phyloP scores from a whole-genome alignment of 1,284 basidiomycete species.

The Limonomyces culmigenus region DNA sequence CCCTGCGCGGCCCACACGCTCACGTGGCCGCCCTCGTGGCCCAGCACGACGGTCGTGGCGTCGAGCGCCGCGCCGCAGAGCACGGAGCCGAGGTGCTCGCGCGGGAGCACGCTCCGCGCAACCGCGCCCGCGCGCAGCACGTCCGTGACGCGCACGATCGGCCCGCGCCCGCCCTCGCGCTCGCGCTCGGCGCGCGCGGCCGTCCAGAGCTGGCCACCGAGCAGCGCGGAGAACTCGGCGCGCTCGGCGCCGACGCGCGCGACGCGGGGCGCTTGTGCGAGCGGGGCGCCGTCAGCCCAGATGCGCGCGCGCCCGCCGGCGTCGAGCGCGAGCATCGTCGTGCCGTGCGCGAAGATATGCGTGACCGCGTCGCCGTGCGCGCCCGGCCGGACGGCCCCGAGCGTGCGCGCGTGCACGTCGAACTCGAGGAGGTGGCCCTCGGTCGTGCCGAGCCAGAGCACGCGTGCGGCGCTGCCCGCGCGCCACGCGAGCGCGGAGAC shows the following conservation, averaged over 20 bases:
- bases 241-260: constrained; percentile 68
- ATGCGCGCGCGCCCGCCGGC: constrained; percentile 70
- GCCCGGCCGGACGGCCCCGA: constrained; percentile 38
- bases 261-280: constrained; percentile 34
- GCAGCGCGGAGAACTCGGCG: constrained; percentile 58
- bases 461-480: constrained; percentile 17
- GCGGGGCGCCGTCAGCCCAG: constrained; percentile 26
- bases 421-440: constrained; percentile 77
- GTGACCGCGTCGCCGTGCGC: constrained; percentile 54
- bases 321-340: constrained; percentile 67
- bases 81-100: constrained; percentile 61
- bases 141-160: constrained; percentile 69
- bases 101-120: constrained; percentile 32
- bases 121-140: constrained; percentile 35
- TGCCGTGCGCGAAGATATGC: constrained; percentile 54
- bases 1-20: constrained; percentile 55
- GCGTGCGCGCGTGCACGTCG: constrained; percentile 42
- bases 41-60: constrained; percentile 67
- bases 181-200: constrained; percentile 34
- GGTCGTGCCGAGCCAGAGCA: constrained; percentile 75
- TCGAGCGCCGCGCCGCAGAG: constrained; percentile 70
- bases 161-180: constrained; percentile 32
- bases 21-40: constrained; percentile 84
- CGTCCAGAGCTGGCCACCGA: constrained; percentile 72
- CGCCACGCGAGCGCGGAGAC: constrained; percentile 65